Conservation (phyloP, 1,284 basidiomycete species). For the Trichosporon sp. region DNA sequence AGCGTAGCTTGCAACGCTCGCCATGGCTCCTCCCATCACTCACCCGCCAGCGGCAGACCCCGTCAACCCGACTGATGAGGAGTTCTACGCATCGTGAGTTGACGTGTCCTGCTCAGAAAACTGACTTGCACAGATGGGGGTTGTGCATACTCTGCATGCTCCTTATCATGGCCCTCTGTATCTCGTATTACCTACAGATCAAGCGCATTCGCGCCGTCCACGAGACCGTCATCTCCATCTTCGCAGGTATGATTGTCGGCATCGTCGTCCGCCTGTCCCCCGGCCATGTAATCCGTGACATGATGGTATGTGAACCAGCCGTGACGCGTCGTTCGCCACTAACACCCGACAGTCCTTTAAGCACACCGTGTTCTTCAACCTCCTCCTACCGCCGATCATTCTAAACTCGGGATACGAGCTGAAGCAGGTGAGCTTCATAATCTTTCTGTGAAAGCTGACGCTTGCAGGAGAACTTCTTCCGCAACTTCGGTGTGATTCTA, state of each 20-base stretch:
- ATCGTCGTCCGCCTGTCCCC: conserved; percentile 84
- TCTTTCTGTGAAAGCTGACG: background rate
- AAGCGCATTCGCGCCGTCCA: conserved; percentile 93
- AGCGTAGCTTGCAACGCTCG: background rate
- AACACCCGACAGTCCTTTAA: conserved; percentile 69
- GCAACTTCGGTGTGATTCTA: conserved; percentile 94
- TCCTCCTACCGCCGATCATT: conserved; percentile 95
- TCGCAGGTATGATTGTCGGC: conserved; percentile 93
- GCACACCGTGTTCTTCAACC: conserved; percentile 96
- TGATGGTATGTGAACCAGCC: conserved; percentile 68
- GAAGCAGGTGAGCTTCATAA: conserved; percentile 64
- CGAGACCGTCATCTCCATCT: conserved; percentile 92
- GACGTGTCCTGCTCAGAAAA: background rate
- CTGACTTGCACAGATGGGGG: conserved; percentile 59
- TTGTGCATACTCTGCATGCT: conserved; percentile 90
- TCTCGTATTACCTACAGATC: conserved; percentile 96
- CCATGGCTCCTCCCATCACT: conserved; percentile 23
- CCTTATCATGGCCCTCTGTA: conserved; percentile 89
- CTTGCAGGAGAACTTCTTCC: conserved; percentile 87
- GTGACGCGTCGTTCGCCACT: background rate
- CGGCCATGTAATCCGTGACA: conserved; percentile 89
- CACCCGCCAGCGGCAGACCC: conserved; percentile 31
- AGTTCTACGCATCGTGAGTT: conserved; percentile 72
- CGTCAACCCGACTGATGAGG: conserved; percentile 62
- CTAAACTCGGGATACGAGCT: conserved; percentile 96